A percentile compares a stretch with the other conserved stretches of the same genome.
phyloP scores from a whole-genome alignment of 1,139 yeast genomes.

The Torulaspora pretoriensis region DNA sequence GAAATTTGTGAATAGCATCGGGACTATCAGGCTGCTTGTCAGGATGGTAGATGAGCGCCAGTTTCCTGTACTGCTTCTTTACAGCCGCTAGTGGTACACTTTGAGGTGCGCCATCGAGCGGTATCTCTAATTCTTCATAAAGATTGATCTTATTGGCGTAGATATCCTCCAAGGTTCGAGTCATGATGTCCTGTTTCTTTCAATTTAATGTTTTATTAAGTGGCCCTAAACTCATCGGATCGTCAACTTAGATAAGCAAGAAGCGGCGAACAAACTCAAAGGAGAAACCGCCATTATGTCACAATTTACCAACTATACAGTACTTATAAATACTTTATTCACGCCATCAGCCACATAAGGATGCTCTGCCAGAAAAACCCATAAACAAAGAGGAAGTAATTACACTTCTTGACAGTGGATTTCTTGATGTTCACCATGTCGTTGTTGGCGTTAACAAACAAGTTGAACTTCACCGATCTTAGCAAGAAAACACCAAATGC shows the following conservation, averaged over 20 bases:
- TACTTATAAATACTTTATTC: conserved; percentile 6
- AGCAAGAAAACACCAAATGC: conserved; percentile 68
- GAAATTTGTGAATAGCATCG: conserved; percentile 53
- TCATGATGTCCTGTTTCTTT: background rate
- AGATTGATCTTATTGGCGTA: conserved; percentile 16
- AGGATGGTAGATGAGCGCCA: conserved; percentile 85
- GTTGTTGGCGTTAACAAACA: conserved; percentile 56
- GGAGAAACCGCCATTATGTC: background rate
- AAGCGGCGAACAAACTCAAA: background rate
- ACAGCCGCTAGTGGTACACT: conserved; percentile 40
- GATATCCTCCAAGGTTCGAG: conserved; percentile 7
- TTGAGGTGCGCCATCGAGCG: conserved; percentile 2
- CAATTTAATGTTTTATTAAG: background rate
- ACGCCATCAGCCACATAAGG: conserved; percentile 52
- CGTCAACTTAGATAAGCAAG: background rate
- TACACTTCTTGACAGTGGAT: conserved; percentile 73
- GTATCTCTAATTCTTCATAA: conserved; percentile 22
- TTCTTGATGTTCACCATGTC: conserved; percentile 54
- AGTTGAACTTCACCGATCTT: conserved; percentile 77
- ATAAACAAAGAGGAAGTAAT: conserved; percentile 81
- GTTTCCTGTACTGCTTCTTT: conserved; percentile 81
- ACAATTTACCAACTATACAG: background rate
- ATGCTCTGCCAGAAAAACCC: conserved; percentile 76
- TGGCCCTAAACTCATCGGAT: background rate
- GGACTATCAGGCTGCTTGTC: conserved; percentile 84